Evolutionary conservation across 352 stramenopile genomes (phyloP).

Genomic region (Bremia lactucae): DNA sequence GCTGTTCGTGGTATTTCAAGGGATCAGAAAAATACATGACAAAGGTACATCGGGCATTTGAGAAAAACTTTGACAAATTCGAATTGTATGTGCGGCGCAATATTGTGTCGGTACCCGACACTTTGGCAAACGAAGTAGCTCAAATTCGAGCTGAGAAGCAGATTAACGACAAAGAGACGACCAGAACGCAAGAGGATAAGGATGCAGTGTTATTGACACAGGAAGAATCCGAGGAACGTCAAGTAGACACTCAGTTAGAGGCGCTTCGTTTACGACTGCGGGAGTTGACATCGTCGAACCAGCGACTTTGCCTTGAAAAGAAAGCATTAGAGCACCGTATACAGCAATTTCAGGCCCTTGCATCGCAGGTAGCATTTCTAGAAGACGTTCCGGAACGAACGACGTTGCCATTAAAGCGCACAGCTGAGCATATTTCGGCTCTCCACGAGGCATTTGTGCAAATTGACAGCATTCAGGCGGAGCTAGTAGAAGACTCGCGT

Average conservation of each 20-base stretch:
- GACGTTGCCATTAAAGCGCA: conserved; percentile 36
- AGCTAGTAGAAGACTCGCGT: conserved; percentile 36
- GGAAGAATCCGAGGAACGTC: conserved; percentile 31
- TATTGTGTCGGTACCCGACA: conserved; percentile 44
- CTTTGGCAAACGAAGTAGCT: conserved; percentile 35
- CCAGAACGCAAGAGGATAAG: conserved; percentile 7
- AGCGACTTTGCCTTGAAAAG: conserved; percentile 38
- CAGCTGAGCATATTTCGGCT: conserved; percentile 27
- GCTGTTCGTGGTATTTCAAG: conserved; percentile 13
- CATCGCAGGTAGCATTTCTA: conserved; percentile 34
- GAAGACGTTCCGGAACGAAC: conserved; percentile 28
- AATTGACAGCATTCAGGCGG: conserved; percentile 33
- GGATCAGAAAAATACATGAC: conserved; percentile 50
- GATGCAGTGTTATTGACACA: conserved; percentile 22
- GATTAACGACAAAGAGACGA: not conserved
- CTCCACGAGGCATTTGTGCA: conserved; percentile 35
- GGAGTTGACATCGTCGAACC: conserved; percentile 25
- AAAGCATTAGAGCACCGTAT: conserved; percentile 30
- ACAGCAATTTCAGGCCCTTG: conserved; percentile 26
- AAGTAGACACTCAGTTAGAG: conserved; percentile 27
- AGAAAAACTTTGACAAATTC: conserved; percentile 81
- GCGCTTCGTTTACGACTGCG: conserved; percentile 27
- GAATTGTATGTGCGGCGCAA: conserved; percentile 71
- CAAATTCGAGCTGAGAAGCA: conserved; percentile 25
- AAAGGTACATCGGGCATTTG: conserved; percentile 46